Evolutionary conservation across 192 early-diverging fungal genomes (phyloP), one percentile per base, ranked within the genome.

Genomic region (Rhizoclosmatium globosum): DNA sequence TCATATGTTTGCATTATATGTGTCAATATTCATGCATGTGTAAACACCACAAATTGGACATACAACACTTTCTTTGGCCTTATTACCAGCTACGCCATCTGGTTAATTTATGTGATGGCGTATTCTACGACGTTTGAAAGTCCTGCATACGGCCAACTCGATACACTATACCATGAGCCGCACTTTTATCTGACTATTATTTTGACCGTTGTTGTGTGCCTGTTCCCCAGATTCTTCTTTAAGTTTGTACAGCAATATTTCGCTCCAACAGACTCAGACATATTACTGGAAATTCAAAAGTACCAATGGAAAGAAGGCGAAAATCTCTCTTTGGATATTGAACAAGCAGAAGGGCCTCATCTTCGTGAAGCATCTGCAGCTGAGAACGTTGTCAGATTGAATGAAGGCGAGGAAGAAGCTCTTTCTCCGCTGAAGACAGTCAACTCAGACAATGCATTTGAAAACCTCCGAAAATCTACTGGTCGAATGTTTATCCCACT

Each of bases 21-120:
- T 23, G 94, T 94, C 73, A 98, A 95, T 81, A 73, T 95, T 42
- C 92, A 91, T 68, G 88, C 94, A 41, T 92, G 86, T 17, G 84
- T 95, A 62, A 94, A 93, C 77, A 90, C 93, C 0, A 93, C 91
- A 74, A 90, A 92, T 81, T 99, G 96, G 96, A 94, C 94, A 21
- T 94, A 89, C 87, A 77, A 94, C 56, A 93, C 91, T 66, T 87
- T 88, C 19, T 82, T 87, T 41, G 86, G 90, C 42, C 82, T 98
- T 44, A 74, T 79, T 62, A 68, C 91, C 3, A 93, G 94, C 48
- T 88, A 97, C 39, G 71, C 85, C 1, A 81, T 95, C 44, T 89
- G 93, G 81, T 81, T 94, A 19, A 69, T 78, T 3, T 95, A 95
- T 82, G 83, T 95, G 3, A 38, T 91, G 6, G 78, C 90, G 2